Base-by-base conservation (phyloP, 2,329 filamentous ascomycete genomes). In the Aspergillus latus region DNA sequence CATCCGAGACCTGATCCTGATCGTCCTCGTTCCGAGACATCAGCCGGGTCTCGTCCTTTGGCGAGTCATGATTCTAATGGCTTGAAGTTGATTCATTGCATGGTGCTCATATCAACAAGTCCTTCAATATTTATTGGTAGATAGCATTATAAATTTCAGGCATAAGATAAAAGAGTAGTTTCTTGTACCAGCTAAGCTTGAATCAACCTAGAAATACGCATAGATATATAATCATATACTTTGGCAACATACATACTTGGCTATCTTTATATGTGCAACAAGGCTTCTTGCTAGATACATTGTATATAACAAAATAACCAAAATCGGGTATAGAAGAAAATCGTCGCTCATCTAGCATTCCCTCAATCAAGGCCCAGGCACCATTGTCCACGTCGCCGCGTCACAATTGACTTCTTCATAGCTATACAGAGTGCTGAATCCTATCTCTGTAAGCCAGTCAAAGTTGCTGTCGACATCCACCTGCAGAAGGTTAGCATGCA, bases 351-450 rank as follows among this genome's bases (percentile, higher is more conserved):
- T 16, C 32, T 21, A 15, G 21, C 21, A 21, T 21, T 21, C 21
- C 21, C 21, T 29, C 10, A 29, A 21, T 47, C 50, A 72, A 34
- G 67, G 59, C 7, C 78, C 70, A 54, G 79, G 76, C 65, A 81
- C 78, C 75, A 81, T 78, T 1, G 77, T 83, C 83, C 83, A 86
- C 6, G 82, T 84, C 49, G 82, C 79, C 44, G 83, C 83, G 70
- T 88, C 84, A 66, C 83, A 86, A 58, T 86, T 89, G 52, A 94
- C 83, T 72, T 95, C 89, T 66, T 96, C 90, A 71, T 92, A 95
- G 40, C 82, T 87, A 73, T 93, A 88, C 60, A 92, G 76, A 44
- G 89, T 83, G 61, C 85, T 85, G 68, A 95, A 95, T 1, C 90
- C 90, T 88, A 95, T 90, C 0, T 84, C 85, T 54, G 86, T 80